Conservation (phyloP, 192 early-diverging fungal species). For the Jimgerdemannia lactiflua region DNA sequence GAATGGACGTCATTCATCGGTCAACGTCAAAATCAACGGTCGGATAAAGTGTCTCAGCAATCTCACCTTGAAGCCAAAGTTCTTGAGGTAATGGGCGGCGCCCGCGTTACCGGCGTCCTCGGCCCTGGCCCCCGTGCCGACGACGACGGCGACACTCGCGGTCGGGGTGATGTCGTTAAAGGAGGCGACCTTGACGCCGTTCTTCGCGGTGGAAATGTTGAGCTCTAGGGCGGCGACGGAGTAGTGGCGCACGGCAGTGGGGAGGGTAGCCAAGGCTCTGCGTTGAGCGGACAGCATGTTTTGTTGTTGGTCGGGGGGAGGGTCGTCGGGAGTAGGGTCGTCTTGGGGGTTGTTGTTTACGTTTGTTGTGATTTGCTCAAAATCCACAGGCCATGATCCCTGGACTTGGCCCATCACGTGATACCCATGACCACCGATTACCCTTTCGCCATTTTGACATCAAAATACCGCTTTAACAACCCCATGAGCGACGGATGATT, state of each 20-base stretch:
- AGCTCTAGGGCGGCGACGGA: constrained; percentile 41
- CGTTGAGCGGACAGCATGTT: too few species aligned
- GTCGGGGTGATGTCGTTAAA: constrained; percentile 67
- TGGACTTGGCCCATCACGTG: too few species aligned
- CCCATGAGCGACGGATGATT: too few species aligned
- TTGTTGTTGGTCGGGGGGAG: too few species aligned
- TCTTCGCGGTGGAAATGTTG: constrained; percentile 45
- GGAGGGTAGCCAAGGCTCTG: constrained; percentile 9
- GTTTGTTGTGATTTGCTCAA: too few species aligned
- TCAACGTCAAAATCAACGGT: neutral
- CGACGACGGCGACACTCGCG: constrained; percentile 78
- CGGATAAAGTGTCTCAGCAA: neutral
- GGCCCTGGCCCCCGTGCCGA: constrained; percentile 84
- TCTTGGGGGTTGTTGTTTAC: too few species aligned
- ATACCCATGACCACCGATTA: too few species aligned
- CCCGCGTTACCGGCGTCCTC: constrained; percentile 76
- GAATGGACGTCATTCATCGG: too few species aligned
- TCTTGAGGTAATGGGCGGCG: constrained; percentile 89
- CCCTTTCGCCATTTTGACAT: too few species aligned
- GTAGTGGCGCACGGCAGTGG: constrained; percentile 42
- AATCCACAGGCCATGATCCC: too few species aligned
- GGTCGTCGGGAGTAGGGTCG: too few species aligned
- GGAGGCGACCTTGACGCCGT: constrained; percentile 64
- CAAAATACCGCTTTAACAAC: too few species aligned
- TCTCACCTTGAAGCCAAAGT: constrained; percentile 81